Base-by-base conservation (phyloP, 148 eudicot genomes). In the Bassia scoparia region DNA sequence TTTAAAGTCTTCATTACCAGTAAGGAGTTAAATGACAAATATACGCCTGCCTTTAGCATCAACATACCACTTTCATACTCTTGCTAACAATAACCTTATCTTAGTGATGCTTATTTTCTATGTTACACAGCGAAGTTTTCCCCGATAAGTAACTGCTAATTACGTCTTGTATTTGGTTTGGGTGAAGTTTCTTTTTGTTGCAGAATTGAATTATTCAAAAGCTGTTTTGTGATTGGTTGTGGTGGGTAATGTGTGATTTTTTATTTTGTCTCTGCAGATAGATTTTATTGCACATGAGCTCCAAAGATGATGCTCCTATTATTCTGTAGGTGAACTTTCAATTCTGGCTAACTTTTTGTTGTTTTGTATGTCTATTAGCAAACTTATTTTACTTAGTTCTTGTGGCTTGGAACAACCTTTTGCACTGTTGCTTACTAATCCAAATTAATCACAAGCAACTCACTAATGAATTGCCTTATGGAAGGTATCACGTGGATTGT, bases 261-360 rank as follows among this genome's bases (percentile, higher is more conserved):
- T 29, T 48, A 44, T 53, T 46, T 24, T 72, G 50, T 66, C n/a
- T 78, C 66, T 77, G 74, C 84, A 93, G 98, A 77, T 88, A 76
- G 86, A 86, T 77, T 90, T 83, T 78, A 85, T 93, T 44, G 69
- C 80, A 56, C 85, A 82, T 44, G 94, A 93, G 82, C 84, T 89
- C 50, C 80, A 76, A 65, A 79, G 78, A 55, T 72, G 82, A 72
- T 68, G 76, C 84, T 61, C 98, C 98, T 26, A 61, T 90, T 70
- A 64, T 90, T 53, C 75, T 93, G 98, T 93, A 79, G 46, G 81
- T 69, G 16, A 60, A 66, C 62, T 34, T 33, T n/a, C 29, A 31
- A 61, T 26, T 64, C 56, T 21, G 49, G 31, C 66, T 10, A 11
- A 7, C 31, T 26, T 29, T 14, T 33, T 24, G 24, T n/a, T 35